Conservation (phyloP, 805 yeast species). For the Candida methanosorbosa region DNA sequence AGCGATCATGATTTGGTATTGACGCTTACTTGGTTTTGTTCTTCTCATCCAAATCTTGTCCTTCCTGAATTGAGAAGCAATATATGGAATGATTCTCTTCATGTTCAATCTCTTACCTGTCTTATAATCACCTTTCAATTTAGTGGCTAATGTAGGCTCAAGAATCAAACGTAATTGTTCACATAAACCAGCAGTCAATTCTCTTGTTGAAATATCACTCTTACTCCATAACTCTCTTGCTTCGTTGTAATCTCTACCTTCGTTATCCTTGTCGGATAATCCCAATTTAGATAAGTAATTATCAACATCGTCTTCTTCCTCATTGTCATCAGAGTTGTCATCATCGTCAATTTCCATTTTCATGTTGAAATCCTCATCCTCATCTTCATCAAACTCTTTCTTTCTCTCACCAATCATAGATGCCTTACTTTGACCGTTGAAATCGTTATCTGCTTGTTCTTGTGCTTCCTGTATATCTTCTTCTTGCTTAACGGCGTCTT, state of each 20-base stretch:
- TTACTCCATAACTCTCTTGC: conserved; percentile 76
- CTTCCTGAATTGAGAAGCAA: conserved; percentile 94
- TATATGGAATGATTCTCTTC: conserved; percentile 96
- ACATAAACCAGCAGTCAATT: conserved; percentile 75
- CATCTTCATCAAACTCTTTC: conserved; percentile 7
- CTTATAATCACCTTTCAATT: conserved; percentile 89
- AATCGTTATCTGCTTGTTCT: conserved; percentile 14
- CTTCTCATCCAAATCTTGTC: conserved; percentile 98
- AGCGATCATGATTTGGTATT: conserved; percentile 95
- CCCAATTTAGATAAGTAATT: conserved; percentile 10
- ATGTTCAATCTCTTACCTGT: conserved; percentile 95
- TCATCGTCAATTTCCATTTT: conserved; percentile 27
- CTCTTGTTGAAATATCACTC: conserved; percentile 81
- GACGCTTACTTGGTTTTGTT: conserved; percentile 94
- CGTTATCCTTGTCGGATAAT: conserved; percentile 14
- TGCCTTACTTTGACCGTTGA: conserved; percentile 10
- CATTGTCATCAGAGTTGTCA: conserved; percentile 24
- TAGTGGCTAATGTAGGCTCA: conserved; percentile 96
- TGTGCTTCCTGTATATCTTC: conserved; percentile 18
- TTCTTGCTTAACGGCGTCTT: conserved; percentile 20
- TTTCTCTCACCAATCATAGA: conserved; percentile 14
- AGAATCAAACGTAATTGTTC: conserved; percentile 89
- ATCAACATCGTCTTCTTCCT: conserved; percentile 10
- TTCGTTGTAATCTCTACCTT: conserved; percentile 32
- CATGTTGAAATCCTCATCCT: conserved; percentile 39